Base-by-base conservation (phyloP, 108 stramenopile genomes). In the Fragilariopsis cylindrus region DNA sequence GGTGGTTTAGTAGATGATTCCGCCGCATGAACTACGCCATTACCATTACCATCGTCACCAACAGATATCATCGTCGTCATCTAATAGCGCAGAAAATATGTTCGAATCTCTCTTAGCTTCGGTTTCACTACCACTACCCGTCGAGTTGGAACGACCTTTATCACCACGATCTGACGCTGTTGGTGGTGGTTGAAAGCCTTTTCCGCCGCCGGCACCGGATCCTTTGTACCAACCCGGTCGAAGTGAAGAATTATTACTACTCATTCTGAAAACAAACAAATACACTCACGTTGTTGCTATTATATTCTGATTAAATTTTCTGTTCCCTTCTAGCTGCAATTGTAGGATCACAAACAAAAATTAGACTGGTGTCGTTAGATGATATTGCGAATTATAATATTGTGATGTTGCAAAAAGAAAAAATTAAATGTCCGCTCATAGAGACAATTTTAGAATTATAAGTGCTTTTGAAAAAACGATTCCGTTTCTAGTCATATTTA, bases 151-250 rank as follows among this genome's bases (percentile, higher is more conserved):
- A 39, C 76, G 49, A 12, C 63, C 72, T 52, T 78, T 74, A 43
- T 80, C 72, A 12, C 72, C 48, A 18, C 71, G 78, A 5, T 69
- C 75, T 9, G 80, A 73, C 12, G 88, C 89, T 16, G 90, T 80
- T 49, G 92, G 92, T 13, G 92, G 92, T 4, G 92, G 92, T 72
- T 93, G 92, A 71, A 93, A 91, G 1, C 88, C 90, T 52, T 83
- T 67, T 44, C 85, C 81, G n/a, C 81, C 81, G 12, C 81, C 81
- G 46, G 78, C 78, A 41, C 72, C 47, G 41, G 71, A 45, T 57
- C 74, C 72, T 42, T 77, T 78, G 75, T 65, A 57, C 86, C 86
- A 87, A 43, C 82, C 86, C 45, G 86, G 86, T 71, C 86, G 76
- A 57, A 87, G 60, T 5, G 78, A 79, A 6, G 83, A 78, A 67